Conservation (phyloP, 305 asterid genomes). For the Plantago coronopus region DNA sequence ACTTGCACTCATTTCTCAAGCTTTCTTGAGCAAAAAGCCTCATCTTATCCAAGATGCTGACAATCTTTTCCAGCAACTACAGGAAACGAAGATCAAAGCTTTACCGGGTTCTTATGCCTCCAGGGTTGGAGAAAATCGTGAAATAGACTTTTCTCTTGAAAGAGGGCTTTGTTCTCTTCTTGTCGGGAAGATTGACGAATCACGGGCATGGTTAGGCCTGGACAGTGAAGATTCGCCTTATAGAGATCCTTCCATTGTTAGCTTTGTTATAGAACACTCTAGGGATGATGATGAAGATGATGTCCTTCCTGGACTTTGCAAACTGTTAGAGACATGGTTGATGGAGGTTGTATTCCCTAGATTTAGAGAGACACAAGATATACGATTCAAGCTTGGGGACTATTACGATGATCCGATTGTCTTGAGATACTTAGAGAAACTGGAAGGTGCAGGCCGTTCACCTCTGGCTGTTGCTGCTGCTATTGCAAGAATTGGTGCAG, state of each 20-base stretch:
- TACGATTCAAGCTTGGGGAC: slow-evolving; percentile 77
- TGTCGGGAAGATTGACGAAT: slow-evolving; percentile 87
- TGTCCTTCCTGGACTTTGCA: slow-evolving; percentile 89
- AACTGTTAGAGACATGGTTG: slow-evolving; percentile 91
- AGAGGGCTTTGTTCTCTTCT: slow-evolving; percentile 97
- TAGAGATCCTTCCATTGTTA: slow-evolving; percentile 75
- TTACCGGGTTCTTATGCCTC: slow-evolving; percentile 44
- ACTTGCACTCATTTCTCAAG: slow-evolving; percentile 91
- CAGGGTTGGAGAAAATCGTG: slow-evolving; percentile 55
- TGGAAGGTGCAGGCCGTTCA: slow-evolving; percentile 82
- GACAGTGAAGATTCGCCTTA: slow-evolving; percentile 68
- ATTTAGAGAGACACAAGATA: slow-evolving; percentile 76
- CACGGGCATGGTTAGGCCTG: slow-evolving; percentile 90
- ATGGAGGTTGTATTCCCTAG: slow-evolving; percentile 96
- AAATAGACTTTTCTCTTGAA: slow-evolving; percentile 83
- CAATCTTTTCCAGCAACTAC: slow-evolving; percentile 94
- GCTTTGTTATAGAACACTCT: slow-evolving; percentile 79
- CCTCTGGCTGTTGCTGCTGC: slow-evolving; percentile 99
- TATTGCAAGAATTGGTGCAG: slow-evolving; percentile 86
- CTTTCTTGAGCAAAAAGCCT: slow-evolving; percentile 84
- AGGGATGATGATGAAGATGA: slow-evolving; percentile 67
- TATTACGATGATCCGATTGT: slow-evolving; percentile 95
- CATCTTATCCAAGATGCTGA: slow-evolving; percentile 88
- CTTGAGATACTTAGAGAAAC: slow-evolving; percentile 80
- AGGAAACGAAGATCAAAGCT: slow-evolving; percentile 68